These are phyloP conservation scores for Spinacia oleracea DNA, from an alignment of 179 eudicot genomes.

Conservation along the genomic window DNA sequence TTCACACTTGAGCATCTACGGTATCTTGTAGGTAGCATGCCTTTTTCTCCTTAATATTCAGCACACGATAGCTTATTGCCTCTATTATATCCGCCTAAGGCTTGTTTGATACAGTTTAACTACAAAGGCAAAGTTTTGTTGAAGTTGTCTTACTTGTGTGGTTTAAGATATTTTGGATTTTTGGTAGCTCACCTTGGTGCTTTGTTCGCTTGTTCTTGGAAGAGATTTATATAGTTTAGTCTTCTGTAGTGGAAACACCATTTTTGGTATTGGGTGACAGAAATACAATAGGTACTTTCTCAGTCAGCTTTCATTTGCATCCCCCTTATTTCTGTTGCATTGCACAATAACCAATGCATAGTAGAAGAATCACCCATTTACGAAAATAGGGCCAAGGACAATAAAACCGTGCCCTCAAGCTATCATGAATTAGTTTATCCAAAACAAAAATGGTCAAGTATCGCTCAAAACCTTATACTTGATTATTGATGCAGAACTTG, in stretches of 20 bases:
- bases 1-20: conserved; percentile 89
- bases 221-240: neutral
- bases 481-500: neutral
- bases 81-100: neutral
- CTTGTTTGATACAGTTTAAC: neutral
- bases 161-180: neutral
- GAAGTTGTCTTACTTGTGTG: neutral
- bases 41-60: neutral
- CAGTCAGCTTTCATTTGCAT: neutral
- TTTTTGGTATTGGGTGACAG: neutral
- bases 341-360: too few relatives aligned
- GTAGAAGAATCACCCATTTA: too few relatives aligned
- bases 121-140: neutral
- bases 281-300: neutral
- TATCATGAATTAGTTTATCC: too few relatives aligned
- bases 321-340: too few relatives aligned
- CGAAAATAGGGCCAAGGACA: too few relatives aligned
- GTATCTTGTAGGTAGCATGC: conserved; percentile 66
- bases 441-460: too few relatives aligned
- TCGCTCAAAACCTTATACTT: too few relatives aligned
- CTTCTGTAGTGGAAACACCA: neutral
- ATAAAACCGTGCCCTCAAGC: too few relatives aligned
- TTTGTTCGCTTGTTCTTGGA: neutral
- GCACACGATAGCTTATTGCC: neutral
- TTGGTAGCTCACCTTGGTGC: neutral